Base-by-base conservation (phyloP, 495 filamentous ascomycete genomes). In the Penicillium diatomitis region DNA sequence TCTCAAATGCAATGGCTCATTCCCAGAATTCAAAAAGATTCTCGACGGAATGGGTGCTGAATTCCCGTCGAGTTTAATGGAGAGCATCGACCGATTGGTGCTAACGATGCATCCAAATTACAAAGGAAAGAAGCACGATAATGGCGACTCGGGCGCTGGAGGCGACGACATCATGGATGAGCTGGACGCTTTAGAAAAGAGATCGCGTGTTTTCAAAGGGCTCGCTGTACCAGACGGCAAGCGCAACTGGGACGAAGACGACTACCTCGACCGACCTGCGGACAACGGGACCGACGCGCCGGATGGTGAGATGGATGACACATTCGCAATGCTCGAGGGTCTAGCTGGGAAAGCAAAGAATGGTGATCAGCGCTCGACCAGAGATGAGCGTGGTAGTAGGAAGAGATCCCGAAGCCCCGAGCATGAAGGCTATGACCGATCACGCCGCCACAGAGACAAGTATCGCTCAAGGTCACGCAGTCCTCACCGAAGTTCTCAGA, bases 91-190 rank as follows among this genome's bases (percentile, higher is more conserved):
- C 58, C 83, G 92, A 6, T 67, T 96, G 31, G 82, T 97, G 37
- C 71, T 82, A 37, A 88, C 88, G 3, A 87, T 97, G 83, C 91
- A 97, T 62, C 92, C 92, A 28, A 87, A 86, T 49, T 83, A 87
- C 64, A 90, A 87, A 58, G 58, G 58, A 2, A 62, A 70, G 47
- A 65, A 75, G 38, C 43, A 47, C n/a, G 51, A 56, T 12, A 63
- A 59, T 31, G 57, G 45, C 0, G 51, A 47, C 6, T 48, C 58
- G n/a, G 44, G 32, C 10, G 44, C 44, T 9, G 43, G 47, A 11
- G 60, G 36, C 1, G 47, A 61, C 35, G 62, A 64, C 32, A 61
- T 68, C 29, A 65, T 66, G 58, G 66, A 70, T 48, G 62, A 66
- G n/a, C 56, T 74, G 10, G 66, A 66, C 55, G 76, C 74, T n/a